Conservation (phyloP, 805 yeast species). For the Wickerhamiella galacta region DNA sequence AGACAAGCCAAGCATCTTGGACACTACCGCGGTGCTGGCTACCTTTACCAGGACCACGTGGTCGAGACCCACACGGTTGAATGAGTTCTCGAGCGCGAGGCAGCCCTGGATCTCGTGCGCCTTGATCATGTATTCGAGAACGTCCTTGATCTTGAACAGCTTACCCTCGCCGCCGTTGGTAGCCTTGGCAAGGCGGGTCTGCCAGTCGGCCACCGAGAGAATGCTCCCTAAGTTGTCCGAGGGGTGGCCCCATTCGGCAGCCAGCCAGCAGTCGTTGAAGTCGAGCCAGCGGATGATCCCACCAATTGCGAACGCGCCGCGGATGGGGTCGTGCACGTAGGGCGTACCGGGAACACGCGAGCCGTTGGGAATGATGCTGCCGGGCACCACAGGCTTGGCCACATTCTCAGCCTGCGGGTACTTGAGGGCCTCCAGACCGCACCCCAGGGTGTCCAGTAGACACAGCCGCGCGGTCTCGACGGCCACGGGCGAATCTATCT, state of each 20-base stretch:
- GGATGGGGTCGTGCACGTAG: slow-evolving; percentile 35
- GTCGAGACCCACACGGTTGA: slow-evolving; percentile 41
- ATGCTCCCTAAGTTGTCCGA: slow-evolving; percentile 45
- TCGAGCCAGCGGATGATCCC: slow-evolving; percentile 44
- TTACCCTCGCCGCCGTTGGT: slow-evolving; percentile 26
- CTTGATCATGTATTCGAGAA: slow-evolving; percentile 40
- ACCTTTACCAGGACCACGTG: slow-evolving; percentile 43
- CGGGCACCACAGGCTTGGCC: slow-evolving; percentile 42
- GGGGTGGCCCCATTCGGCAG: slow-evolving; percentile 60
- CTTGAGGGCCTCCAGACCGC: slow-evolving; percentile 42
- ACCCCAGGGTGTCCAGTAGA: slow-evolving; percentile 40
- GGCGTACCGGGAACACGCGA: slow-evolving; percentile 38
- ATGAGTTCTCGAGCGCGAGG: slow-evolving; percentile 42
- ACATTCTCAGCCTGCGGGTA: slow-evolving; percentile 32
- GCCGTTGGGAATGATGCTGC: slow-evolving; percentile 38
- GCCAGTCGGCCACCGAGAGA: slow-evolving; percentile 40
- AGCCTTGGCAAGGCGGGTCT: slow-evolving; percentile 30
- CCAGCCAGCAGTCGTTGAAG: slow-evolving; percentile 48
- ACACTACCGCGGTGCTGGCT: slow-evolving; percentile 44
- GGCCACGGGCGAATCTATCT: slow-evolving; percentile 31
- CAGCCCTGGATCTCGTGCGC: slow-evolving; percentile 51
- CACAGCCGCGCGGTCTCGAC: slow-evolving; percentile 39
- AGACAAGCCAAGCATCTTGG: slow-evolving; percentile 34
- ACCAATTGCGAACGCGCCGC: slow-evolving; percentile 43
- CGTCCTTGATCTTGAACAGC: slow-evolving; percentile 32